phyloP scores from a whole-genome alignment of 164 flowering plant genomes.

The Saururus chinensis region DNA sequence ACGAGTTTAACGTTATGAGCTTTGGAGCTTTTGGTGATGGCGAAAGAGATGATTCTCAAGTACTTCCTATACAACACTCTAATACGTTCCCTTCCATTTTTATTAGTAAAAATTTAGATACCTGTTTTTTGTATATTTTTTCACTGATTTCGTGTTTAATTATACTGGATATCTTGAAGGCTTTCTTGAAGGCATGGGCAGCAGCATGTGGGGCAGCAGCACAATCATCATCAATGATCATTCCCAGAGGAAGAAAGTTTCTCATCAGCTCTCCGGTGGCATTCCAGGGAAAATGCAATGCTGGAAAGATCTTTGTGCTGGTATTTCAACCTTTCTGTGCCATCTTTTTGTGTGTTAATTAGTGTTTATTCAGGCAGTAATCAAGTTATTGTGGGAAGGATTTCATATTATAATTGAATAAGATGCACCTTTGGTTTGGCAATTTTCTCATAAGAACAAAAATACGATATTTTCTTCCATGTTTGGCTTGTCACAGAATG shows the following conservation, averaged over 20 bases:
- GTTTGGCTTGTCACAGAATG: too few species aligned
- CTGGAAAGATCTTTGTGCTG: background rate
- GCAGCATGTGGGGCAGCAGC: background rate
- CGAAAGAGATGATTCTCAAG: background rate
- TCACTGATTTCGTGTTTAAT: too few species aligned
- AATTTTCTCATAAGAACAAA: too few species aligned
- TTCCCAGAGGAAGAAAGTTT: background rate
- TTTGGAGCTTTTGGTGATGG: background rate
- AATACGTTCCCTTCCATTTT: background rate
- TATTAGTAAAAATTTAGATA: background rate
- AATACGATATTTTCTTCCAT: too few species aligned
- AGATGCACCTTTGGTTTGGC: background rate
- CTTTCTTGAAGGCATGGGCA: background rate
- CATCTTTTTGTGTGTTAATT: too few species aligned
- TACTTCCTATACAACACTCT: background rate
- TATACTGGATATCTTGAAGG: background rate
- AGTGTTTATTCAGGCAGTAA: too few species aligned
- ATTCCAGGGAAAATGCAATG: background rate
- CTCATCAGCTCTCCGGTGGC: background rate
- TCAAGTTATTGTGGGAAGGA: background rate
- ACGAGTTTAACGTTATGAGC: too few species aligned
- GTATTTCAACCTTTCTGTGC: background rate
- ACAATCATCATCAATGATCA: background rate
- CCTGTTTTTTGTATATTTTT: background rate
- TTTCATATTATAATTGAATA: background rate